Percentiles rank a stretch among this genome's conserved stretches.
These are phyloP conservation scores for Dendrobium officinale DNA, from an alignment of 106 monocot species.

Conservation along the genomic window DNA sequence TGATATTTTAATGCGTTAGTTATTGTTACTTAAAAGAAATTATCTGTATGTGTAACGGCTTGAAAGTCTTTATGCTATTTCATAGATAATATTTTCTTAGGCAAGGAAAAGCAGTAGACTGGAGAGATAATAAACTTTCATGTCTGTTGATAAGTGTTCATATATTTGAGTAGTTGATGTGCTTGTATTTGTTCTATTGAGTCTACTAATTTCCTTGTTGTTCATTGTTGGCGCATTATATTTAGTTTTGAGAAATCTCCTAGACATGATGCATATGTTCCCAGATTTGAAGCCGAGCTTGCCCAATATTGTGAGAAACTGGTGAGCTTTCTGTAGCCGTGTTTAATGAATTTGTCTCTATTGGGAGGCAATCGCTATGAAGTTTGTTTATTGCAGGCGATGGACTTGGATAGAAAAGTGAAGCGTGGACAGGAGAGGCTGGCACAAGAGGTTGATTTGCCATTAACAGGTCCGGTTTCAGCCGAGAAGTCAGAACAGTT, in stretches of 20 bases:
- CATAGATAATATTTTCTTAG: neutral
- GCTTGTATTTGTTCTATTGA: neutral
- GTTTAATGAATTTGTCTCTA: neutral
- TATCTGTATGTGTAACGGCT: neutral
- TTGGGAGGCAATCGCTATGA: neutral
- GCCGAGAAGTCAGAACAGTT: constrained; percentile 77
- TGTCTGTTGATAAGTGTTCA: neutral
- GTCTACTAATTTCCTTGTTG: neutral
- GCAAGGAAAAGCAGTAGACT: neutral
- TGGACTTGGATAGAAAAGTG: constrained; percentile 92
- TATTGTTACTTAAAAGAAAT: neutral
- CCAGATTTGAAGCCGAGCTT: constrained; percentile 93
- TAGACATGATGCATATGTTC: constrained; percentile 71
- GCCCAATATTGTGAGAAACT: constrained; percentile 91
- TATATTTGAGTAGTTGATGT: neutral
- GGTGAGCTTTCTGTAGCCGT: constrained; percentile 29
- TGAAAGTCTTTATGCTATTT: neutral
- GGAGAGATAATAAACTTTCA: neutral
- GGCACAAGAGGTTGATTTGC: constrained; percentile 63
- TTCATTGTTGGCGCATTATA: neutral
- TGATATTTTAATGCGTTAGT: neutral
- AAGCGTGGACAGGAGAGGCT: constrained; percentile 81
- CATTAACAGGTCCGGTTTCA: constrained; percentile 38
- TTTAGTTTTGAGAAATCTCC: constrained; percentile 92
- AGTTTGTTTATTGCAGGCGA: constrained; percentile 43